Base-by-base conservation (phyloP, 2,329 filamentous ascomycete genomes). In the Botrytis cinerea region DNA sequence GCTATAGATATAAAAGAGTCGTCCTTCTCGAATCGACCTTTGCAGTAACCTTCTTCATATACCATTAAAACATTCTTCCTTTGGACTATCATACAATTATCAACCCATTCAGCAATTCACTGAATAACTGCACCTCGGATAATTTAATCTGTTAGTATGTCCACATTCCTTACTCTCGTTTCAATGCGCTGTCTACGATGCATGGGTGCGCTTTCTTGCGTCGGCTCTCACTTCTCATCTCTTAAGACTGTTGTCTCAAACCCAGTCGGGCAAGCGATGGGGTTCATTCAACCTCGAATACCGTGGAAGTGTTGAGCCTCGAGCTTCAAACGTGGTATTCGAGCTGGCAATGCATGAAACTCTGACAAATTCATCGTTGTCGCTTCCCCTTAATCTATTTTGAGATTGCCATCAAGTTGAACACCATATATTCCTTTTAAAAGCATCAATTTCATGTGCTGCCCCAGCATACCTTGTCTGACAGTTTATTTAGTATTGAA, bases 1-100 rank as follows among this genome's bases (percentile, higher is more conserved):
- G 46, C 35, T 25, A 54, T 54, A 67, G 43, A 68, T 72, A 72
- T 72, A 72, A 72, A 72, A 72, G 62, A 67, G 45, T 40, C 28
- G 43, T 28, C 63, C 51, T 43, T 28, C 71, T 57, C 48, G 51
- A 72, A 7, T 25, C n/a, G 43, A 25, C 57, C 71, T 40, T 71
- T 40, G 25, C 25, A 73, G 46, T 28, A 71, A 63, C 28, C 2
- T 28, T 74, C 28, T 48, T 64, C 46, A 20, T 28, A 67, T 51
- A 40, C 32, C 22, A 46, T 25, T 7, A 61, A n/a, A 48, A 18
- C 38, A 28, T 40, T 43, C n/a, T 71, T 51, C 35, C n/a, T 22
- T 63, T 48, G 45, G 32, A 48, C 66, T 57, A 69, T 45, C 28
- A 43, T 22, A 68, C 18, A 22, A n/a, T 38, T 38, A 45, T 43